A percentile compares a stretch with the other conserved stretches of the same genome.
Conservation (phyloP, 2,329 filamentous ascomycete genomes). For the Bipolaris oryzae region DNA sequence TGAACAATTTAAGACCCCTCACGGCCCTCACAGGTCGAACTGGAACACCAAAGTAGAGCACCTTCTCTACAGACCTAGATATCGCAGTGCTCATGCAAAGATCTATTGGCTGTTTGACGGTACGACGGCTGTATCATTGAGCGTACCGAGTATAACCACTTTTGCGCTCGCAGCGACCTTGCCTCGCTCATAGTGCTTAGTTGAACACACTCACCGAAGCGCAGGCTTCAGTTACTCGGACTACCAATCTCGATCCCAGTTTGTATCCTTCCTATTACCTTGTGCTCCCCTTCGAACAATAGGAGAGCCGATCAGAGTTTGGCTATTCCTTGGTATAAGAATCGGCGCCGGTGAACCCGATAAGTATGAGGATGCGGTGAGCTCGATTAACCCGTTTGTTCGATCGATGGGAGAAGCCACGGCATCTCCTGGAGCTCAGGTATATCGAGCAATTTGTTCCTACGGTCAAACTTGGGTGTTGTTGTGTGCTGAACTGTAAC, state of each 20-base stretch:
- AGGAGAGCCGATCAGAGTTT: not conserved
- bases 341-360: not conserved
- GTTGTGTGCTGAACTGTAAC: no score
- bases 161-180: not conserved
- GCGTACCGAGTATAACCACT: not conserved
- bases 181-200: no score
- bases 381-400: not conserved
- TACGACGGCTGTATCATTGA: not conserved
- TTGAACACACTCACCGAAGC: not conserved
- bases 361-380: not conserved
- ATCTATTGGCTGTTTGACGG: not conserved
- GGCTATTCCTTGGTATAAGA: not conserved
- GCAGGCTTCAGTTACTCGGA: not conserved
- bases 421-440: not conserved
- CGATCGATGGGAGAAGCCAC: not conserved
- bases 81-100: not conserved
- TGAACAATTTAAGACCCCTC: not conserved
- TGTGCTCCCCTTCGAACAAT: not conserved
- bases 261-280: not conserved
- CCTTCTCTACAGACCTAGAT: not conserved
- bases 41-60: not conserved
- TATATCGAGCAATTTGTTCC: not conserved
- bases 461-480: not conserved
- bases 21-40: not conserved
- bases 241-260: not conserved